Evolutionary conservation across 495 filamentous ascomycete species (phyloP), one percentile per base, ranked within the genome.

Genomic region (Daldinia grandis): DNA sequence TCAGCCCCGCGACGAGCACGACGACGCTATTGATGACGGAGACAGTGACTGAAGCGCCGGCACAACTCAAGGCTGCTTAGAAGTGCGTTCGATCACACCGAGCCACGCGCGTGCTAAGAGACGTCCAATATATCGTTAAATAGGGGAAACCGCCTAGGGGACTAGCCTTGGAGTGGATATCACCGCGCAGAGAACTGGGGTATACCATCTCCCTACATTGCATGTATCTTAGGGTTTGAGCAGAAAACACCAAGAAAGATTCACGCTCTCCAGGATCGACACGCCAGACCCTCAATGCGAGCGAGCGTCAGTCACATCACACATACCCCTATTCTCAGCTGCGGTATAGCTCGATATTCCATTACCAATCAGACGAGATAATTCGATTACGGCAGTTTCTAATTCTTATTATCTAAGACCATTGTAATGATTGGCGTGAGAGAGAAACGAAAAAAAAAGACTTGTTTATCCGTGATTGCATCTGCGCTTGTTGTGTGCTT

Each of bases 11-110:
- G 83, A 83, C 28, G 86, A 90, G 17, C 85, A 89, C 63, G 86
- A 91, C 69, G 88, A 91, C 73, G 88, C 88, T 15, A 82, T 90
- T 35, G 89, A 92, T 75, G 81, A 87, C 61, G 87, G 88, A 35
- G 82, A 83, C 55, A 87, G 85, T 59, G 85, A 87, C 35, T 87
- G 78, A 77, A 40, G 5, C 10, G n/a, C 33, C 24, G 15, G 17
- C 27, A 31, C n/a, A 21, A 54, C 37, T 8, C 21, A 44, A 17
- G 1, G 15, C 47, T n/a, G n/a, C n/a, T 9, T 9, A 21, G 19
- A 37, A 54, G 14, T 10, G 19, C 33, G 17, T 21, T 47, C 24
- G 19, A 47, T 47, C 42, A 47, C 42, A 21, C 42, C 42, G 8
- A 47, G n/a, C 42, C 42, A 56, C 17, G n/a, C 19, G 8, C 5